Evolutionary conservation across 441 rosid genomes (phyloP).

Genomic region (Gossypium gossypioides): DNA sequence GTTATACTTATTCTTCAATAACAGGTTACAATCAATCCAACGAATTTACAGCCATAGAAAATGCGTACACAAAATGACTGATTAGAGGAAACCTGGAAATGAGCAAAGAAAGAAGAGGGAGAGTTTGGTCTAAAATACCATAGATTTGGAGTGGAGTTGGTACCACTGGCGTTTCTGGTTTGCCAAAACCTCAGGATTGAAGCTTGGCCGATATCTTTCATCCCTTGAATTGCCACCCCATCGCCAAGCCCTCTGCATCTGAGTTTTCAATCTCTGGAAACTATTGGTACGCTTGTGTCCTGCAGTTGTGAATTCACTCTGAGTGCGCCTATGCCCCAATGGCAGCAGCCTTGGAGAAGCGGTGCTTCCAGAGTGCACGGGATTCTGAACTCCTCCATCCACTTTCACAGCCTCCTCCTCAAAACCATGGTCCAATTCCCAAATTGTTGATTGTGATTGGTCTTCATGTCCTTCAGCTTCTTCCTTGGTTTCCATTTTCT

Average conservation of each 20-base stretch:
- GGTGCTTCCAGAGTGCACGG: conserved; percentile 29
- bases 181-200: conserved; percentile 91
- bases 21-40: background rate
- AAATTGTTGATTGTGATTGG: conserved; percentile 27
- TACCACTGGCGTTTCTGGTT: conserved; percentile 98
- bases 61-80: background rate
- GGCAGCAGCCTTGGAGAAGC: conserved; percentile 25
- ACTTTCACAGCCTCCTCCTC: conserved; percentile 41
- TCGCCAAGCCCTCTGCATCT: conserved; percentile 81
- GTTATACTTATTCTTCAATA: background rate
- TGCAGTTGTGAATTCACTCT: conserved; percentile 44
- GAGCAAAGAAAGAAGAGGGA: background rate
- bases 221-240: conserved; percentile 54
- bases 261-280: conserved; percentile 56
- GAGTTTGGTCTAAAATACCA: conserved; percentile 35
- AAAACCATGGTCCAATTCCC: conserved; percentile 20
- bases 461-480: conserved; percentile 44
- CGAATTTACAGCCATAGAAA: background rate
- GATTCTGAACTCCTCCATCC: conserved; percentile 47
- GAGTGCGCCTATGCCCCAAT: conserved; percentile 53
- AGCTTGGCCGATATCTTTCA: conserved; percentile 34
- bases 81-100: background rate
- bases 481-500: conserved; percentile 41
- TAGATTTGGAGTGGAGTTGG: conserved; percentile 72
- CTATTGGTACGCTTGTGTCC: conserved; percentile 43